Evolutionary conservation across 192 early-diverging fungal species (phyloP), one percentile per base, ranked within the genome.

Genomic region (Lunasporangiospora selenospora): DNA sequence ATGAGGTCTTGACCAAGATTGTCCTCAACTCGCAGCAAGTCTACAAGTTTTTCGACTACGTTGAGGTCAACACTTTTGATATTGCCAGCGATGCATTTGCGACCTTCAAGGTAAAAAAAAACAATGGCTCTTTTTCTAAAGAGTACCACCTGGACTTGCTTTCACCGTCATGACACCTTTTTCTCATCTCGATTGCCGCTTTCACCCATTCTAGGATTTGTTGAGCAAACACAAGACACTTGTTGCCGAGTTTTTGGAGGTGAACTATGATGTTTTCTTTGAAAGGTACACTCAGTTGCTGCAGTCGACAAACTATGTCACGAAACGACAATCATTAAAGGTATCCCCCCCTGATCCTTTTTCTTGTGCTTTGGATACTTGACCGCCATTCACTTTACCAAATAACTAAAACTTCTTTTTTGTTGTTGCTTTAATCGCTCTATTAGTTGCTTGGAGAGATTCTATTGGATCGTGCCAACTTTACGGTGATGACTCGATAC

Each of bases 31-130:
- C 92, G 19, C 84, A 83, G 23, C 86, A 92, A 61, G 98, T 99
- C 62, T 96, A 95, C 83, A 88, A 89, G 58, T 95, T 99, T 45
- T 98, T 98, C 60, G 82, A 83, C 18, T 99, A 98, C 75, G 97
- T 99, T 12, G 97, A 99, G 77, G 83, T 95, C 60, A 90, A 90
- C 52, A 98, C 95, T 16, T 99, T 99, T 85, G 98, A 99, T 84
- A 93, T 97, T 39, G 94, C 98, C 29, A 95, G 92, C 37, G 98
- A 99, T 77, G 98, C 98, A 6, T 99, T 98, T 77, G 94, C 92
- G 16, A 97, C 93, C 37, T 99, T 99, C 78, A 97, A 96, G 78
- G 88, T 90, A 48, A 21, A n/a, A n/a, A n/a, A n/a, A n/a, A n/a
- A n/a, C n/a, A n/a, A n/a, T n/a, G n/a, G n/a, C n/a, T n/a, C n/a